Evolutionary conservation across 768 basidiomycete genomes (phyloP), one percentile per base, ranked within the genome.

Genomic region (Podaxis sp.): DNA sequence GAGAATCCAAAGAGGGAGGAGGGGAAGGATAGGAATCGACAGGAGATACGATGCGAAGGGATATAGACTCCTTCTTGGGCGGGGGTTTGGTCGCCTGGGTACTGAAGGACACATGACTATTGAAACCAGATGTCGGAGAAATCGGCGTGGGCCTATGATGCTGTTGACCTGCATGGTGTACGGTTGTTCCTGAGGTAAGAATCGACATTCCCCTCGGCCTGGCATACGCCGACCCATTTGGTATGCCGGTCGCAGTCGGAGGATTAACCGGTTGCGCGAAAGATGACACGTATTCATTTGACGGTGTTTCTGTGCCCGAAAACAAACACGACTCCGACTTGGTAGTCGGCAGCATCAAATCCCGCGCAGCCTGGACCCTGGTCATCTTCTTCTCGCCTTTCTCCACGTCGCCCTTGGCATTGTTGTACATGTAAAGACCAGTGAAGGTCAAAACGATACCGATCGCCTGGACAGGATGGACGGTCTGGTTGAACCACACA

Each of bases 371-470:
- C 68, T 92, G 90, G 17, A 93, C 85, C 60, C 90, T 79, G 63
- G 90, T 80, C 79, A 94, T 83, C 77, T 88, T 90, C 73, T 89
- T 90, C 80, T 99, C 97, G 36, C 96, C 96, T 69, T 85, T 87
- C 70, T 93, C 95, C 11, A 99, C 93, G 68, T 97, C 95, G 24
- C 84, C 79, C 76, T 97, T 99, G 40, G 96, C 92, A 52, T 85
- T 85, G 79, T 99, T 97, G 78, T 99, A 99, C 89, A 99, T 87
- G 78, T 89, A 98, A 48, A 99, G 79, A 0, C 97, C 97, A 15
- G 84, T 75, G 67, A 95, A 98, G 0, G 97, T 97, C 77, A 97
- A 72, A 19, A 79, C 79, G 70, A 99, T 99, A n/a, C 97, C 97
- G 54, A 92, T 71, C 3, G 84, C 95, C 75, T 98, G 95, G 19